A percentile compares a stretch with the other conserved stretches of the same genome.
Evolutionary conservation across 2,329 filamentous ascomycete species (phyloP).

Genomic region (Capronia americana): DNA sequence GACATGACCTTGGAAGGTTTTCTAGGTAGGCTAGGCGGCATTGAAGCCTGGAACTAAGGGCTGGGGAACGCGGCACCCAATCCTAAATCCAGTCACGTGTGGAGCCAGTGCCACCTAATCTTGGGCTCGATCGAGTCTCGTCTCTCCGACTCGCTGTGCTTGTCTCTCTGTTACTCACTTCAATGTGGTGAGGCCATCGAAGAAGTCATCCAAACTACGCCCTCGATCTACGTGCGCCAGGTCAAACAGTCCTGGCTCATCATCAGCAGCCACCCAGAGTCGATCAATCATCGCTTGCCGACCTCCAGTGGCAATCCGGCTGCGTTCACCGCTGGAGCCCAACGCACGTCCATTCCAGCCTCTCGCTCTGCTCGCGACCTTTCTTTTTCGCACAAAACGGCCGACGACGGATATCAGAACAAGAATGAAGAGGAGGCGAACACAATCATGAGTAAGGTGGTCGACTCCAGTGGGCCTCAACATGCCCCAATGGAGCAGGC

Average conservation of each 20-base stretch:
- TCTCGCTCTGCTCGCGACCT: constrained; percentile 28
- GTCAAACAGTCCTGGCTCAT: not conserved
- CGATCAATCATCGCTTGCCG: constrained; percentile 7
- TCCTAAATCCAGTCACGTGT: not conserved
- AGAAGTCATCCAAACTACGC: constrained; percentile 14
- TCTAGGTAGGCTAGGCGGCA: not conserved
- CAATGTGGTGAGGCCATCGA: constrained; percentile 28
- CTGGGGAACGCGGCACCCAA: not conserved
- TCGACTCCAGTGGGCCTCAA: constrained; percentile 25
- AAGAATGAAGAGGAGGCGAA: constrained; percentile 35
- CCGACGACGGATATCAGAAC: constrained; percentile 29
- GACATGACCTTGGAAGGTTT: not conserved
- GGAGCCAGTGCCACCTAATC: not conserved
- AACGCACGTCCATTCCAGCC: constrained; percentile 23
- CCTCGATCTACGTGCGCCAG: constrained; percentile 17
- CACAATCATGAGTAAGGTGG: constrained; percentile 31
- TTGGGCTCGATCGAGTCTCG: constrained; percentile 9
- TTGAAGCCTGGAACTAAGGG: not conserved
- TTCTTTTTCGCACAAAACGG: constrained; percentile 37
- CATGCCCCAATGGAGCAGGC: constrained; percentile 22
- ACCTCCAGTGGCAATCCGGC: constrained; percentile 6
- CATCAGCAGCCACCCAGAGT: constrained; percentile 8
- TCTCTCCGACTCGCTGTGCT: constrained; percentile 1
- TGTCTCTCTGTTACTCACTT: not conserved
- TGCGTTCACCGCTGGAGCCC: constrained; percentile 24